Evolutionary conservation across 352 stramenopile genomes (phyloP).

Genomic region (Globisporangium parvum): DNA sequence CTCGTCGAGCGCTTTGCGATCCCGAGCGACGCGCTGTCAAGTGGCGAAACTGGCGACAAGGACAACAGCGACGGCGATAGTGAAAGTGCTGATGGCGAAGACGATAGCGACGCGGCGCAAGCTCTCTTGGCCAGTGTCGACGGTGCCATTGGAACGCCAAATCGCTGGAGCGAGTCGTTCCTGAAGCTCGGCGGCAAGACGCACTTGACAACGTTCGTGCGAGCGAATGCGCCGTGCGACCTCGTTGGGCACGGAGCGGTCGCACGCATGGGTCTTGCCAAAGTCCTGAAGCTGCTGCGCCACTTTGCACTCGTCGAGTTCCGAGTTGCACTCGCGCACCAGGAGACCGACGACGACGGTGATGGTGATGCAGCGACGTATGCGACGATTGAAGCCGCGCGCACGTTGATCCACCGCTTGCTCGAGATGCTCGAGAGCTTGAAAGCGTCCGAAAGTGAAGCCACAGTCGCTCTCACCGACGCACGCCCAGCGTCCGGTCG

Average conservation of each 20-base stretch:
- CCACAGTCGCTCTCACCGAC: background rate
- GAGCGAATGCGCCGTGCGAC: slow-evolving; percentile 27
- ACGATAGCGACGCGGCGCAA: background rate
- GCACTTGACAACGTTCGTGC: slow-evolving; percentile 52
- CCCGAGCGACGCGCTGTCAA: slow-evolving; percentile 17
- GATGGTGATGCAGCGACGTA: slow-evolving; percentile 18
- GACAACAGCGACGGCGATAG: slow-evolving; percentile 1
- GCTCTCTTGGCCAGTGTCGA: slow-evolving; percentile 15
- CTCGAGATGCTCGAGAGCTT: slow-evolving; percentile 34
- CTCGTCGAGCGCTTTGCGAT: slow-evolving; percentile 57
- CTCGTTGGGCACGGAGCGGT: slow-evolving; percentile 38
- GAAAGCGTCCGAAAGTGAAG: slow-evolving; percentile 18
- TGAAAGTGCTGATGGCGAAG: background rate
- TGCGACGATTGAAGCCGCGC: slow-evolving; percentile 13
- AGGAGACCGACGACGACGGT: slow-evolving; percentile 12
- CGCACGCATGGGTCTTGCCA: slow-evolving; percentile 57
- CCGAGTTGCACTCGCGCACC: background rate
- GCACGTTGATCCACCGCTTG: slow-evolving; percentile 35
- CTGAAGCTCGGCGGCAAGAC: slow-evolving; percentile 48
- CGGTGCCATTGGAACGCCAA: slow-evolving; percentile 30
- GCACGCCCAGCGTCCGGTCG: background rate
- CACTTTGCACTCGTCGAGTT: slow-evolving; percentile 61
- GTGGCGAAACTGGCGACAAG: slow-evolving; percentile 14
- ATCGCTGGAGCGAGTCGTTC: slow-evolving; percentile 61
- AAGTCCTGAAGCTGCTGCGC: slow-evolving; percentile 61